phyloP scores from a whole-genome alignment of 139 green algal species.

The Zygnema circumcarinatum region DNA sequence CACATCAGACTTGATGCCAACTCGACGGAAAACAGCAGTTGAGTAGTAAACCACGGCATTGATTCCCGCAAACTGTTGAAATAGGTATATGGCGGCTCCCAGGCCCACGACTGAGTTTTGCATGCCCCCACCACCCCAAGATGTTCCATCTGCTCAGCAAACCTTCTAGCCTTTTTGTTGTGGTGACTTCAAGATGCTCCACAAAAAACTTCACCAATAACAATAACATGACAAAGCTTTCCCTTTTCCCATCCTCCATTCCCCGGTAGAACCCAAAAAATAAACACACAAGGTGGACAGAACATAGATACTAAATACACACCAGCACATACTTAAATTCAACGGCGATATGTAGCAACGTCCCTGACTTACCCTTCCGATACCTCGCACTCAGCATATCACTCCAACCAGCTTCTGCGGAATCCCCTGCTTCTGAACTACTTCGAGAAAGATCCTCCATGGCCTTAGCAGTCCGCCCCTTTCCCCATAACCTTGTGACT shows the following conservation, averaged over 20 bases:
- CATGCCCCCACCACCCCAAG: conserved; percentile 2
- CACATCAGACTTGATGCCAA: conserved; percentile 83
- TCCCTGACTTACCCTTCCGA: conserved; percentile 20
- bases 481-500: conserved; percentile 39
- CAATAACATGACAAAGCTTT: no score
- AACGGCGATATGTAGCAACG: not conserved
- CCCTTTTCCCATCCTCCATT: no score
- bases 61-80: conserved; percentile 96
- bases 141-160: not conserved
- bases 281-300: not conserved
- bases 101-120: conserved; percentile 49
- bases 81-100: conserved; percentile 76
- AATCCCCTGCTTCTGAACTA: not conserved
- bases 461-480: conserved; percentile 7
- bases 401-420: conserved; percentile 48
- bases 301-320: no score
- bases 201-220: no score
- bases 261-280: not conserved
- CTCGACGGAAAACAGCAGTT: conserved; percentile 88
- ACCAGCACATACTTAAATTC: not conserved
- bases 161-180: no score
- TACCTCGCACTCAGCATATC: conserved; percentile 60
- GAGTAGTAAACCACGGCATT: conserved; percentile 96
- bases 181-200: no score
- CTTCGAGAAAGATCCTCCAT: conserved; percentile 22